Evolutionary conservation across 306 rosid genomes (phyloP), one percentile per base, ranked within the genome.

Genomic region (Inga oerstediana): DNA sequence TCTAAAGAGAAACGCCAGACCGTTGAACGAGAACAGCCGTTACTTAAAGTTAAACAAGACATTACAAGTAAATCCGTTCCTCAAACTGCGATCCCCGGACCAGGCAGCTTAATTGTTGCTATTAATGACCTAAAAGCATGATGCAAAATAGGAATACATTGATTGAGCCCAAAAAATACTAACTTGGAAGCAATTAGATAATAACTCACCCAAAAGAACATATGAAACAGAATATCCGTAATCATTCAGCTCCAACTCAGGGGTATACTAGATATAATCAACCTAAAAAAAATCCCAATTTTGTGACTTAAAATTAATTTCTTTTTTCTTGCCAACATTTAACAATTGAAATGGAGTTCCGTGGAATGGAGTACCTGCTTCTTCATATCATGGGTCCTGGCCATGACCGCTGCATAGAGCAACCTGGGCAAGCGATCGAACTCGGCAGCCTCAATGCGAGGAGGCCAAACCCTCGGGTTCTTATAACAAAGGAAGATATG

Each of bases 381-480:
- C 84, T 82, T 89, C 93, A 93, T 93, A 82, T 91, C 92, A 16
- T 16, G 83, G 87, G 89, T 95, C 84, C 90, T 88, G 0, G 98
- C 91, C 78, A 88, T 62, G 15, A 95, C 94, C 12, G 98, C 98
- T 2, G 94, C 96, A 43, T 94, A 86, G 22, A 95, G 98, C 88
- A 95, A 81, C 88, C 98, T 87, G 1, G 98, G 98, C 75, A 95
- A 84, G 44, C 98, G 96, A 88, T 95, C 98, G n/a, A 95, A 93
- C 88, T 95, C 98, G 0, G 98, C 97, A 49, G 98, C 98, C 84
- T 93, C 98, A 80, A 95, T 93, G 71, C 98, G 88, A 0, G 98
- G 91, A 8, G 98, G 98, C 98, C 98, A 95, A 62, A 91, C 85
- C 79, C 87, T 77, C 0, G 98, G 98, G 52, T 89, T 93, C 91